phyloP scores from a whole-genome alignment of 768 basidiomycete genomes.

The Suillus hirtellus region DNA sequence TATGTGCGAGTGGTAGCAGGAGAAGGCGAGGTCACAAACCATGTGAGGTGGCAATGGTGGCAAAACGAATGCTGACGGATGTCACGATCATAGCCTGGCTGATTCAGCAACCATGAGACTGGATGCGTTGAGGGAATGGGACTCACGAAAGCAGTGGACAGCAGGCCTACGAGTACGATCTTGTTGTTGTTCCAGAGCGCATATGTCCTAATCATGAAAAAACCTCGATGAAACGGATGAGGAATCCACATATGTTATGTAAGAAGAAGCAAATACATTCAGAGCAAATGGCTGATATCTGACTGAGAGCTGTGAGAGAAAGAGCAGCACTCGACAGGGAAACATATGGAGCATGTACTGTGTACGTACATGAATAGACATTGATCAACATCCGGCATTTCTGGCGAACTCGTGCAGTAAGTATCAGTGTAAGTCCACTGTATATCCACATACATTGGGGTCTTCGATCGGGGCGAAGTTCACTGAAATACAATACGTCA shows the following conservation, averaged over 20 bases:
- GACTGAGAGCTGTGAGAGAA: background rate
- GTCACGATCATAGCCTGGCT: background rate
- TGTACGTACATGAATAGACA: background rate
- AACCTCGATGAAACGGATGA: background rate
- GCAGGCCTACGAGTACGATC: background rate
- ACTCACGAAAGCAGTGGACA: background rate
- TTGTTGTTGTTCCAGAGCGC: background rate
- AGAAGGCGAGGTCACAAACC: background rate
- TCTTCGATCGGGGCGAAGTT: background rate
- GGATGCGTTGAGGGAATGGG: background rate
- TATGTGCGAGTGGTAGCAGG: background rate
- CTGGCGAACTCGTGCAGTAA: background rate
- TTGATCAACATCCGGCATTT: background rate
- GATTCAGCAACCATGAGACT: background rate
- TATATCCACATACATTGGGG: background rate
- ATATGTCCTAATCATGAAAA: background rate
- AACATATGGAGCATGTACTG: background rate
- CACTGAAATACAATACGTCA: background rate
- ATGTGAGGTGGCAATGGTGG: background rate
- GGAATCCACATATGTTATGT: background rate
- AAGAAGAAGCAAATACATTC: background rate
- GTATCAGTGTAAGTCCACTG: background rate
- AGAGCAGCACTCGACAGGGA: background rate
- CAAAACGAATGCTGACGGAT: background rate
- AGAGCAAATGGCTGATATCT: background rate